These are phyloP conservation scores for Afroboletus lepidellus DNA, from an alignment of 1,284 basidiomycete species.

Conservation along the genomic window DNA sequence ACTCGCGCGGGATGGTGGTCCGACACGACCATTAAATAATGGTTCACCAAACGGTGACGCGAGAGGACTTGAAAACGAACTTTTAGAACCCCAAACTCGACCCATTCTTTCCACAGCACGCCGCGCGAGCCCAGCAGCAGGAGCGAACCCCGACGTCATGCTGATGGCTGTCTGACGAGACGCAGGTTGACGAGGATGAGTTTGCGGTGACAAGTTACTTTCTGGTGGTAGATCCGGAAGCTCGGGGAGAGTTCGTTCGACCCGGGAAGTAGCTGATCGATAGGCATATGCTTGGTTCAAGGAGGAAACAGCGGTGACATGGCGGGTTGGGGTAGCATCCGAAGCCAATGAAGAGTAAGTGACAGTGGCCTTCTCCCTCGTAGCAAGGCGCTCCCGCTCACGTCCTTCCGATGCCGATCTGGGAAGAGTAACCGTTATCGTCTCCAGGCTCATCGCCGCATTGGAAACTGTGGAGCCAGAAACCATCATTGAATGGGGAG, in stretches of 20 bases:
- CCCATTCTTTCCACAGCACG: constrained; percentile 75
- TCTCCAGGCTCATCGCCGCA: constrained; percentile 34
- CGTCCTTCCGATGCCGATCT: constrained; percentile 30
- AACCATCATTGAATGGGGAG: constrained; percentile 33
- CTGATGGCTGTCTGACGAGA: constrained; percentile 68
- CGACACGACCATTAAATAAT: constrained; percentile 28
- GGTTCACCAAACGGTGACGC: constrained; percentile 39
- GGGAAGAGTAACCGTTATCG: constrained; percentile 32
- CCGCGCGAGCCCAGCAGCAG: constrained; percentile 70
- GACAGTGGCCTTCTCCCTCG: constrained; percentile 14
- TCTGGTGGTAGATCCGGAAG: constrained; percentile 32
- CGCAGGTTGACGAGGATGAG: constrained; percentile 27
- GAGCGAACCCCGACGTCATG: constrained; percentile 62
- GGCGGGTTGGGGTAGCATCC: constrained; percentile 15
- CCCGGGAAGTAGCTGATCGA: constrained; percentile 2
- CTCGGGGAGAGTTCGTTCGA: constrained; percentile 34
- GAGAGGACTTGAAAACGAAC: constrained; percentile 42
- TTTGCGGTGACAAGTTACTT: constrained; percentile 20
- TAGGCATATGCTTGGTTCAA: constrained; percentile 12
- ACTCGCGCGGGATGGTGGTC: constrained; percentile 36
- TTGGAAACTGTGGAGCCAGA: constrained; percentile 25
- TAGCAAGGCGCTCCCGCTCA: constrained; percentile 25
- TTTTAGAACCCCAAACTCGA: constrained; percentile 55
- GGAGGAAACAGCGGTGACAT: constrained; percentile 14
- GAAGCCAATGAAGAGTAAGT: constrained; percentile 25